phyloP scores from a whole-genome alignment of 495 filamentous ascomycete species.

The Penicillium dipodomyicola region DNA sequence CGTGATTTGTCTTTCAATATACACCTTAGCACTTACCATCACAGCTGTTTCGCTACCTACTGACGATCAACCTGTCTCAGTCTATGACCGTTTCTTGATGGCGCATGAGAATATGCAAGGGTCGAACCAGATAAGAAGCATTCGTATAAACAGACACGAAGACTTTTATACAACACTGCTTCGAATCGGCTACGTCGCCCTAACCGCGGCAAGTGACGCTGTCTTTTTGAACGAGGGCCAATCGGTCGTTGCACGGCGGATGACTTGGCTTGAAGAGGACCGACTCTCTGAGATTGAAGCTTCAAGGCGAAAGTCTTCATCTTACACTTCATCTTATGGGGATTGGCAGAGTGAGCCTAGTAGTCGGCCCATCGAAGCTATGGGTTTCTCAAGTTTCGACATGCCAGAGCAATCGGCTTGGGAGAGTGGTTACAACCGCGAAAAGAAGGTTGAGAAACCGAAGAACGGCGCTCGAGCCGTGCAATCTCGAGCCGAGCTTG shows the following conservation, averaged over 20 bases:
- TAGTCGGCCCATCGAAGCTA: constrained; percentile 29
- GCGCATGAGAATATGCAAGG: constrained; percentile 91
- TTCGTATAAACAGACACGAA: constrained; percentile 77
- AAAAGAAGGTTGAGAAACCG: constrained; percentile 55
- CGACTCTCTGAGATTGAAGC: constrained; percentile 60
- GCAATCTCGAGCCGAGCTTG: constrained; percentile 43
- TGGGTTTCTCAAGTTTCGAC: constrained; percentile 35
- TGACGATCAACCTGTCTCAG: constrained; percentile 35
- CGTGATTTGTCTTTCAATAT: constrained; percentile 67
- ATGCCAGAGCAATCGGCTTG: constrained; percentile 35
- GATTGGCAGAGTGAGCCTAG: constrained; percentile 35
- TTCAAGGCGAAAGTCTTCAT: constrained; percentile 29
- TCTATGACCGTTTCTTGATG: constrained; percentile 55
- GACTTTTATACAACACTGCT: constrained; percentile 94
- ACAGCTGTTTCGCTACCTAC: constrained; percentile 68
- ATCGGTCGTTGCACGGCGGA: constrained; percentile 66
- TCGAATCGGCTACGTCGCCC: constrained; percentile 76
- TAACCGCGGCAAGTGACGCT: constrained; percentile 91
- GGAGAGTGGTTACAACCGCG: constrained; percentile 66
- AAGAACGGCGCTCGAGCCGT: constrained; percentile 44
- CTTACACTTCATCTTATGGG: constrained; percentile 13
- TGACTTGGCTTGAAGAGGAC: constrained; percentile 92
- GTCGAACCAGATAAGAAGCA: constrained; percentile 73
- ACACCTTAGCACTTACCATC: constrained; percentile 68
- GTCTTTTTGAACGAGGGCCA: constrained; percentile 92